Evolutionary conservation across 768 basidiomycete genomes (phyloP).

Genomic region (Tulasnella sp.): DNA sequence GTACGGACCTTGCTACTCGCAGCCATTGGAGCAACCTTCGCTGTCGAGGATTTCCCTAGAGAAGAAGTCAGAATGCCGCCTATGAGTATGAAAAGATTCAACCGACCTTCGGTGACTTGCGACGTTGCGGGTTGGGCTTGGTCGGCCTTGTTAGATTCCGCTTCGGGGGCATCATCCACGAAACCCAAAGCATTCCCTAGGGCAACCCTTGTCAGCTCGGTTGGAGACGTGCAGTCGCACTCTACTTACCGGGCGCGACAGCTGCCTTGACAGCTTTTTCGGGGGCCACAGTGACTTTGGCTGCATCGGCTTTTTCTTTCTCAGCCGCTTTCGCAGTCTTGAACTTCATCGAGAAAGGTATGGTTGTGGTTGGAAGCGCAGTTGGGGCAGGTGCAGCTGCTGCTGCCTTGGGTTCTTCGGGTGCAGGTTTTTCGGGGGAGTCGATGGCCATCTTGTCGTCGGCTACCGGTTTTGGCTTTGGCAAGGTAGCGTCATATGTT

Average conservation of each 20-base stretch:
- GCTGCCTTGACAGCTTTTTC: not conserved
- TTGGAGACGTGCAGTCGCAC: not conserved
- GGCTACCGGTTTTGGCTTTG: constrained; percentile 30
- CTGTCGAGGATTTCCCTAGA: not conserved
- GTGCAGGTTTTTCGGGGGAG: constrained; percentile 38
- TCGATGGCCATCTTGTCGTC: constrained; percentile 55
- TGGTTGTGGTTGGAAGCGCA: constrained; percentile 4
- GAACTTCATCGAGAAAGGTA: constrained; percentile 19
- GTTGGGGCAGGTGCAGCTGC: constrained; percentile 4
- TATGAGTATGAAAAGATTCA: not conserved
- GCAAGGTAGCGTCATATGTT: constrained; percentile 70
- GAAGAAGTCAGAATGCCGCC: not conserved
- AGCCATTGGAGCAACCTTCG: constrained; percentile 66
- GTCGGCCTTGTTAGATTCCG: not conserved
- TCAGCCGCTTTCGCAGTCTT: constrained; percentile 14
- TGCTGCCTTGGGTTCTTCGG: not conserved
- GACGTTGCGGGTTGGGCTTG: not conserved
- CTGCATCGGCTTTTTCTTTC: not conserved
- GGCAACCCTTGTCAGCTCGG: not conserved
- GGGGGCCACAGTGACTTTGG: not conserved
- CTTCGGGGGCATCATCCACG: not conserved
- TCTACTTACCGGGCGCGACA: not conserved
- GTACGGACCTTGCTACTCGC: constrained; percentile 70
- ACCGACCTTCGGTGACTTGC: not conserved
- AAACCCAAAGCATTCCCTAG: constrained; percentile 4